Conservation (phyloP, 768 basidiomycete species). For the Mycena leptocephala region DNA sequence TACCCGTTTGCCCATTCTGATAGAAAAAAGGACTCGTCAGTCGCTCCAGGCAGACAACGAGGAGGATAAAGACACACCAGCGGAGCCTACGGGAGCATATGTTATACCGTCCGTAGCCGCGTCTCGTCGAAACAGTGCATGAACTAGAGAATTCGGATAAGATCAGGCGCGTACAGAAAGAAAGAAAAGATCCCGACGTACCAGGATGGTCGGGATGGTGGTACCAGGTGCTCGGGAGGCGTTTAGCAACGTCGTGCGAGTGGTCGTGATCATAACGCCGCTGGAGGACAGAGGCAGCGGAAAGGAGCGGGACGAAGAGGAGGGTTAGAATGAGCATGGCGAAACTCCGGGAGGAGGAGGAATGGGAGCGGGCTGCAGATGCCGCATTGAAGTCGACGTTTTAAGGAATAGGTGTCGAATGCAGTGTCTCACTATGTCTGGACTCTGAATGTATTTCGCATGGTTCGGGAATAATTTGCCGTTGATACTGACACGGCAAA, state of each 20-base stretch:
- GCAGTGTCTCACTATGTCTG: not conserved
- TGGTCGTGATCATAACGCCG: not conserved
- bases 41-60: not conserved
- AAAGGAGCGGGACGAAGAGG: conserved; percentile 9
- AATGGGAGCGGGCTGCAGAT: not conserved
- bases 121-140: conserved; percentile 74
- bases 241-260: conserved; percentile 25
- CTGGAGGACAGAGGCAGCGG: not conserved
- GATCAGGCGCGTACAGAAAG: not conserved
- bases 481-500: not conserved
- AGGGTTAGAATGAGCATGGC: not conserved
- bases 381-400: not conserved
- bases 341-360: not conserved
- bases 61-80: not conserved
- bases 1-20: conserved; percentile 22
- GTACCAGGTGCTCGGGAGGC: conserved; percentile 69
- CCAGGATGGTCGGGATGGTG: conserved; percentile 68
- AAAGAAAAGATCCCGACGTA: not conserved
- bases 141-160: conserved; percentile 26
- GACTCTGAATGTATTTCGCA: not conserved
- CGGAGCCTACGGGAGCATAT: conserved; percentile 26
- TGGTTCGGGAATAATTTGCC: not conserved
- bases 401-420: not conserved
- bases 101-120: conserved; percentile 51
- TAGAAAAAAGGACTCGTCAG: not conserved